A percentile compares a stretch with the other conserved stretches of the same genome.
Conservation (phyloP, 2,329 filamentous ascomycete species). For the Phyllosticta citribraziliensis region DNA sequence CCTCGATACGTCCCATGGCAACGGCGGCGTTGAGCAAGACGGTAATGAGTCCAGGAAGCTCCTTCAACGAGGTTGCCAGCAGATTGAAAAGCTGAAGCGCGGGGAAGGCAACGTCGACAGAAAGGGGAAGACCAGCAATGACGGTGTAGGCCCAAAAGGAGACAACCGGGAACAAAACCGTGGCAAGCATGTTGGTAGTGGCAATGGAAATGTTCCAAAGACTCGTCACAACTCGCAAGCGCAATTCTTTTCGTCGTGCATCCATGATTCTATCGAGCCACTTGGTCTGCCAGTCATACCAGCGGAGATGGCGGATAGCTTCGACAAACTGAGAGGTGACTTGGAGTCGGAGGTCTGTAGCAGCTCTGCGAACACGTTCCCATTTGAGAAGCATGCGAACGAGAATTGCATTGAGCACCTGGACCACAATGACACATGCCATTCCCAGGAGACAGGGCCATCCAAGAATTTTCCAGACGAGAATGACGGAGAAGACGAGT, state of each 20-base stretch:
- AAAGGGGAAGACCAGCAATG: conserved; percentile 55
- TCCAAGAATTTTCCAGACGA: conserved; percentile 72
- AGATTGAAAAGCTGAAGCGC: conserved; percentile 72
- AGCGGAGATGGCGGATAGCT: conserved; percentile 68
- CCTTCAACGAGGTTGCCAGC: conserved; percentile 62
- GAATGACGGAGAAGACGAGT: conserved; percentile 60
- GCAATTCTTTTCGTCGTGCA: conserved; percentile 57
- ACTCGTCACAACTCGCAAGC: conserved; percentile 53
- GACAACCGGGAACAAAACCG: conserved; percentile 66
- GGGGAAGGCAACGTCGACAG: conserved; percentile 77
- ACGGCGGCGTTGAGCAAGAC: conserved; percentile 74
- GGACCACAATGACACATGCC: conserved; percentile 56
- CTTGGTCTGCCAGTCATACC: conserved; percentile 72
- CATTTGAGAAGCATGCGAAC: conserved; percentile 57
- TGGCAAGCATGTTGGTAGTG: conserved; percentile 61
- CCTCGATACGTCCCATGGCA: conserved; percentile 69
- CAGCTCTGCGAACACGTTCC: conserved; percentile 59
- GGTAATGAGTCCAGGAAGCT: conserved; percentile 66
- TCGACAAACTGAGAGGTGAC: conserved; percentile 80
- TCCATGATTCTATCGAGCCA: conserved; percentile 64
- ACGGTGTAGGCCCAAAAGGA: conserved; percentile 76
- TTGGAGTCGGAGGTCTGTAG: conserved; percentile 70
- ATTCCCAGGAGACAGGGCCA: conserved; percentile 70
- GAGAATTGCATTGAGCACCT: conserved; percentile 58
- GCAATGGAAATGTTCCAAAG: conserved; percentile 54